Evolutionary conservation across 2,329 filamentous ascomycete genomes (phyloP), one percentile per base, ranked within the genome.

Genomic region (Dryadomyces quercivorus): DNA sequence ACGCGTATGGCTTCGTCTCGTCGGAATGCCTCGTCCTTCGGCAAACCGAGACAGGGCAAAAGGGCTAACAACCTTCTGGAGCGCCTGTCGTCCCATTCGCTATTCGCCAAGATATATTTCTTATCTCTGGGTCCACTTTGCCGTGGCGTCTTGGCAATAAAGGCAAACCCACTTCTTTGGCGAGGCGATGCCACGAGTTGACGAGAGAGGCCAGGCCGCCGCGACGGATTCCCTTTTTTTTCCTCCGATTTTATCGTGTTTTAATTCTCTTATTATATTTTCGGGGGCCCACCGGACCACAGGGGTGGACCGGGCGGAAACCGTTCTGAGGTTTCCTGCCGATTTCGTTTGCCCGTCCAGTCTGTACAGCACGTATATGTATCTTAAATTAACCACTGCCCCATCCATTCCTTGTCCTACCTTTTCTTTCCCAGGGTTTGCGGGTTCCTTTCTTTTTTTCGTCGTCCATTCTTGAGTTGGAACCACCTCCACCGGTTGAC

Each of bases 111-210:
- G 26, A 31, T 31, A 40, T 16, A 16, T 40, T 45, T 15, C 58
- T 59, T 59, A 59, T 59, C 58, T 58, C 16, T 58, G 36, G 36
- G 55, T 48, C 55, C 58, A 56, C 58, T 56, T 54, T 56, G 56
- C 31, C n/a, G 38, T 56, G 51, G 56, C 54, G 58, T 40, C 58
- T 59, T 59, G 58, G 58, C 58, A 55, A 40, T 31, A 22, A 51
- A 38, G 50, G 52, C 52, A 54, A 54, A 38, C 47, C 48, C 40
- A 44, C 52, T 54, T 50, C 22, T 51, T 12, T 38, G 44, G 12
- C 8, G 44, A 46, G 44, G 16, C 44, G 20, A 46, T 21, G 44
- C 18, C 44, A 21, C 44, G 36, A 40, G 36, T 34, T 40, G 48
- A 50, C 34, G 48, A 50, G 47, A 50, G 31, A 22, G 36, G 36